phyloP scores from a whole-genome alignment of 805 yeast genomes.

The Starmera quercuum region DNA sequence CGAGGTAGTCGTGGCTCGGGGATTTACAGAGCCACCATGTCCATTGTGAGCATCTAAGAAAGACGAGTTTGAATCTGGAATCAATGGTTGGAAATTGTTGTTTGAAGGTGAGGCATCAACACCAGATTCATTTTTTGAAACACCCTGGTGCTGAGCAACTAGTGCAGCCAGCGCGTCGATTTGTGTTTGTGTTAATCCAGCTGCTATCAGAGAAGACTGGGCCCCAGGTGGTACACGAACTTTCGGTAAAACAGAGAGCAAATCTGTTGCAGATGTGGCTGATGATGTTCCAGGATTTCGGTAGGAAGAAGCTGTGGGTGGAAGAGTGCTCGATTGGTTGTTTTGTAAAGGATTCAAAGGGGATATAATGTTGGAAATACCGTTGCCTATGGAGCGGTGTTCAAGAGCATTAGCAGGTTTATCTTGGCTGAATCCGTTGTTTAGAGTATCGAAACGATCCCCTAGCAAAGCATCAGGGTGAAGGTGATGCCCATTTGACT shows the following conservation, averaged over 20 bases:
- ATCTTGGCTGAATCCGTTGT: too few species aligned
- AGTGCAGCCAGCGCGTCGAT: conserved; percentile 68
- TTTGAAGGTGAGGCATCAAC: background rate
- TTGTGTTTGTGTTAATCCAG: conserved; percentile 62
- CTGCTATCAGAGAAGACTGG: conserved; percentile 49
- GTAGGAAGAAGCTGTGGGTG: conserved; percentile 1
- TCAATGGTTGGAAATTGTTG: too few species aligned
- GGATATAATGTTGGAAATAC: background rate
- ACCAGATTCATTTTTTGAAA: background rate
- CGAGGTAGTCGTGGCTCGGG: background rate
- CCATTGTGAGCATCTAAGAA: background rate
- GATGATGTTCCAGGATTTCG: background rate
- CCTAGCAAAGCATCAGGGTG: conserved; percentile 2
- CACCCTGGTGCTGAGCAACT: conserved; percentile 58
- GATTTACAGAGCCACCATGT: background rate
- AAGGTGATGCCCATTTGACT: conserved; percentile 4
- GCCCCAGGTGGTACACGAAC: conserved; percentile 73
- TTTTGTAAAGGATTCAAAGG: background rate
- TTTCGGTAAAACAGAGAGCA: conserved; percentile 42
- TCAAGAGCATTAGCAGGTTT: background rate
- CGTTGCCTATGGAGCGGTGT: background rate
- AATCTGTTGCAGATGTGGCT: conserved; percentile 20
- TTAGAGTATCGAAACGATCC: background rate
- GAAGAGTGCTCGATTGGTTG: background rate
- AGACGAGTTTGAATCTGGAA: background rate